These are phyloP conservation scores for Candida sojae DNA, from an alignment of 1,139 yeast species.

Conservation along the genomic window DNA sequence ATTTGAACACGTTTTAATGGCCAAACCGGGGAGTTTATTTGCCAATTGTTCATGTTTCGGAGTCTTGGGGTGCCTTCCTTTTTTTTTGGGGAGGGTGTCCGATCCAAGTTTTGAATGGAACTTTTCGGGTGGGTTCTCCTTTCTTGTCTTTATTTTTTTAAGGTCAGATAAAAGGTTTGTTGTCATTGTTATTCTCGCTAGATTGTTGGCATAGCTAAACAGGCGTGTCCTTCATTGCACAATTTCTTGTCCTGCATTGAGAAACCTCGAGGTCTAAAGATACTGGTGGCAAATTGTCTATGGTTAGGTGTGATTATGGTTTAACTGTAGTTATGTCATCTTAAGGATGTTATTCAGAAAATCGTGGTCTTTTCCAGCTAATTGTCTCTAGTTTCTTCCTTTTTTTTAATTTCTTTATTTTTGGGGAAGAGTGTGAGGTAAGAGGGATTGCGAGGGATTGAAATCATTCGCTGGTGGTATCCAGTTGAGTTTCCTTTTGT, in stretches of 20 bases:
- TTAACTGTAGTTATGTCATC: neutral
- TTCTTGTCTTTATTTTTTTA: conserved; percentile 1
- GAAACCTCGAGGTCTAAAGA: conserved; percentile 4
- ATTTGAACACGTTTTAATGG: neutral
- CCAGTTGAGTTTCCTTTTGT: neutral
- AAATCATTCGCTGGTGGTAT: neutral
- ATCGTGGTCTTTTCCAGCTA: neutral
- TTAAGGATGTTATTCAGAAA: neutral
- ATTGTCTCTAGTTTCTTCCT: neutral
- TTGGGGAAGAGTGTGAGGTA: neutral
- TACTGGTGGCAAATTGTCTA: neutral
- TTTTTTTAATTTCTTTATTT: neutral
- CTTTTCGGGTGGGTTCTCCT: neutral
- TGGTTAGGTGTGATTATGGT: neutral
- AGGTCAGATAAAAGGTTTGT: conserved; percentile 2
- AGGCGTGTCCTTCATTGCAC: conserved; percentile 3
- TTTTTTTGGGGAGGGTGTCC: neutral
- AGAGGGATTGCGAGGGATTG: neutral
- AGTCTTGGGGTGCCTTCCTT: conserved; percentile 1
- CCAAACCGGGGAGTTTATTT: neutral
- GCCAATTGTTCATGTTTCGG: neutral
- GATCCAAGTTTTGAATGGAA: neutral
- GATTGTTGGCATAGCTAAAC: neutral
- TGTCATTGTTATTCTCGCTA: neutral
- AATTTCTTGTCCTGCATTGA: conserved; percentile 1